phyloP scores from a whole-genome alignment of 2,329 filamentous ascomycete species.

The Fusarium circinatum region DNA sequence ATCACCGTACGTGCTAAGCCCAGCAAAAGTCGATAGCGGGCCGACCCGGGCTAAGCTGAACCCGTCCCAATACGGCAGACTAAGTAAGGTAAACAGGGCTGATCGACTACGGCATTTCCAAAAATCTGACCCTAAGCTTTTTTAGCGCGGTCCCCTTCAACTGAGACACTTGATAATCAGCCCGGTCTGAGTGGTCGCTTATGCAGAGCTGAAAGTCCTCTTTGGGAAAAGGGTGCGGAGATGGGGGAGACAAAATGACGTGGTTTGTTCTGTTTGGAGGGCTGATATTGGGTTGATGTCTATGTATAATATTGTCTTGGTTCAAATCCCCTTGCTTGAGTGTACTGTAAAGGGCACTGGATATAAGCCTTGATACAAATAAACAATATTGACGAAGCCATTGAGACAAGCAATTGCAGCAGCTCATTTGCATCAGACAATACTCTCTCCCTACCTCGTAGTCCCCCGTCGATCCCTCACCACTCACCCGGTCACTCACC shows the following conservation, averaged over 20 bases:
- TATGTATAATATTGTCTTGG: background rate
- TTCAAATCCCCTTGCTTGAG: too few species aligned
- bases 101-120: constrained; percentile 9
- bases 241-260: constrained; percentile 18
- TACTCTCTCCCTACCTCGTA: background rate
- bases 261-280: constrained; percentile 11
- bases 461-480: background rate
- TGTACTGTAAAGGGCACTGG: too few species aligned
- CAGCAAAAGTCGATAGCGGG: background rate
- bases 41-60: constrained; percentile 5
- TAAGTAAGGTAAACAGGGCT: too few species aligned
- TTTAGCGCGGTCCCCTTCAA: background rate
- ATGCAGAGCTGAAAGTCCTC: constrained; percentile 28
- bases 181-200: background rate
- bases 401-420: background rate
- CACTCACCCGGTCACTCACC: constrained; percentile 9
- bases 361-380: background rate
- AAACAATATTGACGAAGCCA: background rate
- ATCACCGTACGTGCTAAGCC: background rate
- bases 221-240: constrained; percentile 17
- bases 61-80: background rate
- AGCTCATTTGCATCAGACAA: background rate
- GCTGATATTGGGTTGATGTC: background rate
- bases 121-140: background rate
- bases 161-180: constrained; percentile 26